These are phyloP conservation scores for Vicia faba DNA, from an alignment of 306 rosid genomes.

Conservation along the genomic window DNA sequence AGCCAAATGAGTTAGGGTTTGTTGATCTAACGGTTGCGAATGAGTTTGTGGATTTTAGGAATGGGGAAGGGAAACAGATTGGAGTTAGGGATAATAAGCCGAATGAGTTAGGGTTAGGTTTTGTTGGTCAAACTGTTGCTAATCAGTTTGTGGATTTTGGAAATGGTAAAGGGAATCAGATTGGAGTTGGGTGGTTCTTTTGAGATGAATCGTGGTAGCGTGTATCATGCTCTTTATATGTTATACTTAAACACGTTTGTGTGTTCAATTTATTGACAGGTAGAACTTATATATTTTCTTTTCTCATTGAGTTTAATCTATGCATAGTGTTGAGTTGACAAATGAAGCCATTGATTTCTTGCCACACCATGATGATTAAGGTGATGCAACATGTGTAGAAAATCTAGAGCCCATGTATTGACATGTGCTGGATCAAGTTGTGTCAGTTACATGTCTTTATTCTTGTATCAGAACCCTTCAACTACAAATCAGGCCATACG, in stretches of 20 bases:
- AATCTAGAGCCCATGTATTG: too few species aligned
- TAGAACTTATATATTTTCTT: too few species aligned
- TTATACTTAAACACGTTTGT: too few species aligned
- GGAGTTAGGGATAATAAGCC: slow-evolving; percentile 47
- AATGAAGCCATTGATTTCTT: too few species aligned
- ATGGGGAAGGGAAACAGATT: slow-evolving; percentile 42
- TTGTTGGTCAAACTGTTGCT: too few species aligned
- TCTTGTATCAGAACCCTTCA: slow-evolving; percentile 63
- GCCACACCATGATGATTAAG: too few species aligned
- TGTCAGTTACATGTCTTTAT: slow-evolving; percentile 37
- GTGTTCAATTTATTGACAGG: too few species aligned
- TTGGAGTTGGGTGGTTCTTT: slow-evolving; percentile 47
- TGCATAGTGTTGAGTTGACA: too few species aligned
- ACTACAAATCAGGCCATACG: slow-evolving; percentile 74
- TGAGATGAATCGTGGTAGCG: slow-evolving; percentile 45
- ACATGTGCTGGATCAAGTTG: too few species aligned
- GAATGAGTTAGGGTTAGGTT: slow-evolving; percentile 40
- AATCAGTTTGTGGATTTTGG: slow-evolving; percentile 48
- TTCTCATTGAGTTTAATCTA: too few species aligned
- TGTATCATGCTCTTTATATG: too few species aligned
- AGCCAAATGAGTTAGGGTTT: slow-evolving; percentile 40
- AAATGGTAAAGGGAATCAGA: slow-evolving; percentile 44
- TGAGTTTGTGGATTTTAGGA: slow-evolving; percentile 50
- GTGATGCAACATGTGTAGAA: too few species aligned
- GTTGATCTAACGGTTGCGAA: slow-evolving; percentile 40